Evolutionary conservation across 2,329 filamentous ascomycete species (phyloP).

Genomic region (Calonectria pseudoturangicola): DNA sequence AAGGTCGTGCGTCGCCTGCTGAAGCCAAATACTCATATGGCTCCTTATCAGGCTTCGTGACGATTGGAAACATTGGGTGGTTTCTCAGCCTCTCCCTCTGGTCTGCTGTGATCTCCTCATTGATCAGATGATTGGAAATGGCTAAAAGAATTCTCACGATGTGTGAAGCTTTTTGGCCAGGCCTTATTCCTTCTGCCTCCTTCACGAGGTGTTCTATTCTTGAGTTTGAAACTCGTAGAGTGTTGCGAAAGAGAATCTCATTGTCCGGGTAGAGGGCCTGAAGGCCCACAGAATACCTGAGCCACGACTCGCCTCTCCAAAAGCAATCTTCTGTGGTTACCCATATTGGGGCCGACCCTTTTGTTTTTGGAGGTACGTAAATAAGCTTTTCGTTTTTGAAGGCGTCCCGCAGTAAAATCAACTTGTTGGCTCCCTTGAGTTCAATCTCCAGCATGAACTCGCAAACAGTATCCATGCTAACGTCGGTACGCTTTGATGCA

Average conservation of each 20-base stretch:
- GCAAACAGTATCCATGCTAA: constrained; percentile 2
- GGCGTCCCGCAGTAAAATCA: neutral
- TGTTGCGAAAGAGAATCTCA: constrained; percentile 29
- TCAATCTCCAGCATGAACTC: constrained; percentile 28
- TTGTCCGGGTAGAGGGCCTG: constrained; percentile 26
- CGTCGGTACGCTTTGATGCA: neutral
- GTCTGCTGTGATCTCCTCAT: neutral
- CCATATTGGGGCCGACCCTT: neutral
- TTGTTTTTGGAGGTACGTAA: neutral
- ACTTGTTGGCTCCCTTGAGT: neutral
- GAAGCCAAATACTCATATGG: constrained; percentile 25
- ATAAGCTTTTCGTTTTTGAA: constrained; percentile 14
- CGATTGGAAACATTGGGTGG: constrained; percentile 25
- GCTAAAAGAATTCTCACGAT: constrained; percentile 23
- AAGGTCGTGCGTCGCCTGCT: neutral
- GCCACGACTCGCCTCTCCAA: constrained; percentile 35
- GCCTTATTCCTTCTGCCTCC: constrained; percentile 15
- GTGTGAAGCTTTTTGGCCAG: neutral
- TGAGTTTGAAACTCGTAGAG: constrained; percentile 10
- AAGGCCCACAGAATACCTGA: constrained; percentile 16
- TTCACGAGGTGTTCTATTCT: constrained; percentile 26
- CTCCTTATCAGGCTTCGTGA: neutral
- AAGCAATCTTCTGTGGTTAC: constrained; percentile 13
- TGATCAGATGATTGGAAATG: constrained; percentile 2
- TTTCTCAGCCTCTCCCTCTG: constrained; percentile 10